Conservation (phyloP, 345 rosid species). For the Syzygium jambos region DNA sequence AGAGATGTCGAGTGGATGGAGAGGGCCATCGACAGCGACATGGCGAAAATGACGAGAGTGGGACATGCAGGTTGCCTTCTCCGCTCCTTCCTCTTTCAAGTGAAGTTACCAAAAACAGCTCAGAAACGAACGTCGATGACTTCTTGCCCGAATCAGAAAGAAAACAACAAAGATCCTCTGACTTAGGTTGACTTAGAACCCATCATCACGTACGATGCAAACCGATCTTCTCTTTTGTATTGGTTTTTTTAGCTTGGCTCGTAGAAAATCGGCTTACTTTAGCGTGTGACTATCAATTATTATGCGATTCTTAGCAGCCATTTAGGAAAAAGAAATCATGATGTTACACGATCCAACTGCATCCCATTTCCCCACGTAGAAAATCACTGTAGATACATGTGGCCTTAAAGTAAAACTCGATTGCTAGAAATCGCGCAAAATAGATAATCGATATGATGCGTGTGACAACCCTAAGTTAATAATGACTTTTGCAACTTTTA, state of each 20-base stretch:
- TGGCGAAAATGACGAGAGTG: no score
- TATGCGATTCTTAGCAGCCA: background rate
- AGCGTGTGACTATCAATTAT: background rate
- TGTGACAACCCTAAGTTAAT: background rate
- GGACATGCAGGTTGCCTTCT: no score
- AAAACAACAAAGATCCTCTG: no score
- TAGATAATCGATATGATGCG: background rate
- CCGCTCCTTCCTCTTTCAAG: no score
- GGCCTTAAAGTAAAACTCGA: background rate
- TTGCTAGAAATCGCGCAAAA: background rate
- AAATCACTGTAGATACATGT: background rate
- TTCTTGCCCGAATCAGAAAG: no score
- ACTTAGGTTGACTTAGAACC: background rate
- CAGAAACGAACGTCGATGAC: no score
- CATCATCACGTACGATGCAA: background rate
- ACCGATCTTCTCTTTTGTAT: background rate
- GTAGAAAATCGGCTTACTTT: background rate
- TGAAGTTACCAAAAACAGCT: no score
- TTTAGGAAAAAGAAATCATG: background rate
- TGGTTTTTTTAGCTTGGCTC: background rate
- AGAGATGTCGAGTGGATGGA: background rate
- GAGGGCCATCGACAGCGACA: no score
- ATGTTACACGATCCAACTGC: background rate
- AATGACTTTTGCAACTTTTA: background rate
- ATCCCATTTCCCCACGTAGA: rapidly evolving